phyloP scores from a whole-genome alignment of 768 basidiomycete species.

The Boletus tylopilopsis region DNA sequence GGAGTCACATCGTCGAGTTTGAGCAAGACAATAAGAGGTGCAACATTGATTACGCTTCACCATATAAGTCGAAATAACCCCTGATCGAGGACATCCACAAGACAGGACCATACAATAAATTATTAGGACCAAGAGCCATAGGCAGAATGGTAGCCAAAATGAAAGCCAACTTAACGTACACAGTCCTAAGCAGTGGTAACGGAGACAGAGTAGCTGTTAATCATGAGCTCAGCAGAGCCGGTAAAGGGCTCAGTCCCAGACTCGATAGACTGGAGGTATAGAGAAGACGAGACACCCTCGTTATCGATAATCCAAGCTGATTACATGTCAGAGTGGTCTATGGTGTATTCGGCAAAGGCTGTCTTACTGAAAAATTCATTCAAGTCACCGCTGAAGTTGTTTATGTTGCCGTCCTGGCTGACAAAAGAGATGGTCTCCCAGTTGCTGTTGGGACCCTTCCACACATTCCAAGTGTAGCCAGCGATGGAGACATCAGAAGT shows the following conservation, averaged over 20 bases:
- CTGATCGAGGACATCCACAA: slow-evolving; percentile 5
- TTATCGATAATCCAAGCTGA: slow-evolving; percentile 44
- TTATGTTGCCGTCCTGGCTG: slow-evolving; percentile 44
- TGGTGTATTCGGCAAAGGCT: neutral
- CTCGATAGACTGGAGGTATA: slow-evolving; percentile 52
- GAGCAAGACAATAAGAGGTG: slow-evolving; percentile 24
- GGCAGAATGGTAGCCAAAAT: neutral
- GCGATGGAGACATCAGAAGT: slow-evolving; percentile 39
- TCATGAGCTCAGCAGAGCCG: slow-evolving; percentile 46
- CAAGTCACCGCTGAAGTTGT: slow-evolving; percentile 48
- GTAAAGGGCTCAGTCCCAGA: slow-evolving; percentile 54
- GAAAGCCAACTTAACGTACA: neutral
- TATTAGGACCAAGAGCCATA: no score
- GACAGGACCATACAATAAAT: neutral
- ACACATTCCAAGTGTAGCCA: slow-evolving; percentile 54
- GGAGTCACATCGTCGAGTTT: slow-evolving; percentile 7
- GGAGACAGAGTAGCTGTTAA: slow-evolving; percentile 38
- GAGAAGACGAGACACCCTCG: slow-evolving; percentile 45
- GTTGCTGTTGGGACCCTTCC: slow-evolving; percentile 50
- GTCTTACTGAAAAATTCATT: slow-evolving; percentile 52
- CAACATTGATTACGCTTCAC: slow-evolving; percentile 1
- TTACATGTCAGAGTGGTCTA: neutral
- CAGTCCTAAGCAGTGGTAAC: slow-evolving; percentile 20
- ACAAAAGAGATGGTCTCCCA: slow-evolving; percentile 59
- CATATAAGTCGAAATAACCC: slow-evolving; percentile 8